Evolutionary conservation across 2,329 filamentous ascomycete species (phyloP).

Genomic region (Ophiocordyceps camponoti-saundersi): DNA sequence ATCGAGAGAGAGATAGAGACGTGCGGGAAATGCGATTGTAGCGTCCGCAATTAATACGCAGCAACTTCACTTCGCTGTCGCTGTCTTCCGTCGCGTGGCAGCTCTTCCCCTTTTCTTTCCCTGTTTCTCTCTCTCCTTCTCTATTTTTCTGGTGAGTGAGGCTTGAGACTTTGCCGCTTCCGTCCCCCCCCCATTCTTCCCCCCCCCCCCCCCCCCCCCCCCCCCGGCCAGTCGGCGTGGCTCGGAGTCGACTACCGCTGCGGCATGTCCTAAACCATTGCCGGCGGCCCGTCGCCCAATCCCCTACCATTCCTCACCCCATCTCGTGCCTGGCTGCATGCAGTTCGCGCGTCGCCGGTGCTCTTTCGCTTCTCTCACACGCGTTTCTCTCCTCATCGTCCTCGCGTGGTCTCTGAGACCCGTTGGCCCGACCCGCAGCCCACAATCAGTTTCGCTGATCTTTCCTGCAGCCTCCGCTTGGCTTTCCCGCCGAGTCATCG

Average conservation of each 20-base stretch:
- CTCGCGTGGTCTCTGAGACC: not conserved
- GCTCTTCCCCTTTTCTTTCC: not conserved
- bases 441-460: no score
- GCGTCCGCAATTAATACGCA: no score
- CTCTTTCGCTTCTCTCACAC: not conserved
- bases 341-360: not conserved
- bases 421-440: not conserved
- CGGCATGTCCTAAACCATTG: not conserved
- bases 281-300: not conserved
- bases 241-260: not conserved
- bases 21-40: no score
- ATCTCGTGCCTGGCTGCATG: not conserved
- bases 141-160: not conserved
- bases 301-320: not conserved
- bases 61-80: not conserved
- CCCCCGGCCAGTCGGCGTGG: not conserved
- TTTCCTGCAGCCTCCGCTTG: no score
- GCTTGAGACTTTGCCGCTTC: not conserved
- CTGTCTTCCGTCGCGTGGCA: not conserved
- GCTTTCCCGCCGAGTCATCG: no score
- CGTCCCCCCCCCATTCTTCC: not conserved
- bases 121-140: not conserved
- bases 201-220: not conserved
- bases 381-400: not conserved
- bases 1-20: no score